Evolutionary conservation across 768 basidiomycete genomes (phyloP).

Genomic region (Pisolithus microcarpus): DNA sequence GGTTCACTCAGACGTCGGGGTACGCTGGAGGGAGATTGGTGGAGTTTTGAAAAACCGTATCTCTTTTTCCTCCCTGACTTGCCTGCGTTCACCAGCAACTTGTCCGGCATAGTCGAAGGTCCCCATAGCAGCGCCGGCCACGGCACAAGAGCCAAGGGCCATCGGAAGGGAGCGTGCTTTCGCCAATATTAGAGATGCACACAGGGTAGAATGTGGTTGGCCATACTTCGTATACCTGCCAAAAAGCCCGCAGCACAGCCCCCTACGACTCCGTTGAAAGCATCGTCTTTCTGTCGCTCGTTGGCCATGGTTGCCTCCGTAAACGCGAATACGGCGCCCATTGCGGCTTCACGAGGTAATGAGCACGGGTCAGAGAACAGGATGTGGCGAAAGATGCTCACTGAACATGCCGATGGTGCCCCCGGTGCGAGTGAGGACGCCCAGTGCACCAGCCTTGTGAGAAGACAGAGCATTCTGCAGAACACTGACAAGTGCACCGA

Average conservation of each 20-base stretch:
- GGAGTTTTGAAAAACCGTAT: slow-evolving; percentile 78
- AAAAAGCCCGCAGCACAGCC: slow-evolving; percentile 93
- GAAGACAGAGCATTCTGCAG: slow-evolving; percentile 75
- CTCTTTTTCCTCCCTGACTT: slow-evolving; percentile 59
- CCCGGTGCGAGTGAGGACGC: slow-evolving; percentile 81
- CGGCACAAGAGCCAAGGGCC: slow-evolving; percentile 70
- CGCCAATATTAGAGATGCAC: slow-evolving; percentile 9
- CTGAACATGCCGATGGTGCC: slow-evolving; percentile 90
- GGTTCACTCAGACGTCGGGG: slow-evolving; percentile 15
- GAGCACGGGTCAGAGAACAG: background rate
- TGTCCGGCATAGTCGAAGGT: slow-evolving; percentile 75
- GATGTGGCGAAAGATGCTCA: slow-evolving; percentile 31
- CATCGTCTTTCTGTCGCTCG: slow-evolving; percentile 68
- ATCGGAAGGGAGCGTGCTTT: slow-evolving; percentile 79
- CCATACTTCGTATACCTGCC: slow-evolving; percentile 71
- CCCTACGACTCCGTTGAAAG: slow-evolving; percentile 75
- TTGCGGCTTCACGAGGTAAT: slow-evolving; percentile 54
- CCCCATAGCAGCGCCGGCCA: slow-evolving; percentile 75
- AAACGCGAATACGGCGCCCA: slow-evolving; percentile 81
- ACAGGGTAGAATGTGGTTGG: slow-evolving; percentile 15
- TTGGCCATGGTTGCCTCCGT: slow-evolving; percentile 81
- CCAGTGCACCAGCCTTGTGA: slow-evolving; percentile 75
- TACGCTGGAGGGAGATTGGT: slow-evolving; percentile 31
- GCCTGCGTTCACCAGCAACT: slow-evolving; percentile 40
- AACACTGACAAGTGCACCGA: slow-evolving; percentile 64